A percentile compares a stretch with the other conserved stretches of the same genome.
Evolutionary conservation across 192 early-diverging fungal genomes (phyloP).

Genomic region (Backusella parvicylindrica): DNA sequence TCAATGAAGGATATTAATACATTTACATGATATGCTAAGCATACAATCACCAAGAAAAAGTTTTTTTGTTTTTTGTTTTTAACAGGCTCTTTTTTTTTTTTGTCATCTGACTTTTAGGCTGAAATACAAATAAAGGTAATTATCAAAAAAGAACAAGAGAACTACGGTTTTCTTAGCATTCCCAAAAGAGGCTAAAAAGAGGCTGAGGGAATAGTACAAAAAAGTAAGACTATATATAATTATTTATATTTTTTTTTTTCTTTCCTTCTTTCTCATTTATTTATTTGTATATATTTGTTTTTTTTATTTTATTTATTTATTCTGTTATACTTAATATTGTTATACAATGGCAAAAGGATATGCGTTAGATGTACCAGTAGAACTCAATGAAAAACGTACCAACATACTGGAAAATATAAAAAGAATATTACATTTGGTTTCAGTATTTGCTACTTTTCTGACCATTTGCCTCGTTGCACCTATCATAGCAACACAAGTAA

Average conservation of each 20-base stretch:
- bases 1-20: not conserved
- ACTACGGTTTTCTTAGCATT: not conserved
- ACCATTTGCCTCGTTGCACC: slow-evolving; percentile 26
- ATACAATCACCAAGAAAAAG: not conserved
- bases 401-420: slow-evolving; percentile 9
- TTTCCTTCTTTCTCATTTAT: not conserved
- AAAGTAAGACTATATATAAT: not conserved
- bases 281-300: slow-evolving; percentile 7
- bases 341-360: slow-evolving; percentile 3
- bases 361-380: slow-evolving; percentile 25
- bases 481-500: slow-evolving; percentile 23
- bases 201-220: not conserved
- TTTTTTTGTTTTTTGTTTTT: too few relatives aligned
- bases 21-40: not conserved
- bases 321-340: not conserved
- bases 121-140: not conserved
- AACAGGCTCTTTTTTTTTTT: not conserved
- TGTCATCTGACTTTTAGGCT: slow-evolving; percentile 4
- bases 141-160: not conserved
- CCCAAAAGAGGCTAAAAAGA: not conserved
- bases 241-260: not conserved
- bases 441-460: slow-evolving; percentile 15
- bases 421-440: slow-evolving; percentile 14
- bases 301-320: not conserved
- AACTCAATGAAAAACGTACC: slow-evolving; percentile 14